Percentiles rank a stretch among this genome's conserved stretches.
Conservation (phyloP, 208 protist genomes). For the Leishmania tarentolae region DNA sequence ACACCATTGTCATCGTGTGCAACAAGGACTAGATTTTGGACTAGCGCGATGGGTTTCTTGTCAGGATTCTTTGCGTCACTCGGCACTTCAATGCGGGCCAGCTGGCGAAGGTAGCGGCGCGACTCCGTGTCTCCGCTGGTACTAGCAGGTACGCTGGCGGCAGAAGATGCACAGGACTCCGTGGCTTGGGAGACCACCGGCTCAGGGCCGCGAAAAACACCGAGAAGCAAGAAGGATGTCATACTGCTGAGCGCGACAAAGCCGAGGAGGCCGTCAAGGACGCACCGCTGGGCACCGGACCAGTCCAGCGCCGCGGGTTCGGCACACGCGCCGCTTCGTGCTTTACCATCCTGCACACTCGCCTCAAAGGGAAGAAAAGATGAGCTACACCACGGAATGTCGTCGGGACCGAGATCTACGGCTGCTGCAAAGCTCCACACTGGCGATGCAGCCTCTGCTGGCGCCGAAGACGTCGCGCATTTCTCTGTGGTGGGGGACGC, state of each 20-base stretch:
- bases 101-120: slow-evolving; percentile 36
- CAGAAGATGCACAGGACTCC: not conserved
- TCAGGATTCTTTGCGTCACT: slow-evolving; percentile 71
- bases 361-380: slow-evolving; percentile 50
- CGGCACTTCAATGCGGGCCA: slow-evolving; percentile 62
- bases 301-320: slow-evolving; percentile 25
- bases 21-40: slow-evolving; percentile 61
- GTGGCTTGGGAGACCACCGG: slow-evolving; percentile 5
- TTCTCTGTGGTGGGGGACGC: not conserved
- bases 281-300: slow-evolving; percentile 17
- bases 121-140: not conserved
- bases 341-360: slow-evolving; percentile 7
- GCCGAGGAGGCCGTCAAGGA: slow-evolving; percentile 43
- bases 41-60: slow-evolving; percentile 84
- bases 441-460: not conserved
- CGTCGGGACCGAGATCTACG: slow-evolving; percentile 54
- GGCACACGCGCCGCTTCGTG: not conserved
- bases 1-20: slow-evolving; percentile 76
- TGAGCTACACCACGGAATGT: slow-evolving; percentile 86
- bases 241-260: slow-evolving; percentile 79
- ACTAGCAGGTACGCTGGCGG: not conserved
- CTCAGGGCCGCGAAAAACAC: slow-evolving; percentile 32
- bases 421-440: slow-evolving; percentile 64
- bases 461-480: not conserved
- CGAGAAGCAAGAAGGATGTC: slow-evolving; percentile 60